Conservation (phyloP, 2,329 filamentous ascomycete genomes). For the Sporothrix protearum region DNA sequence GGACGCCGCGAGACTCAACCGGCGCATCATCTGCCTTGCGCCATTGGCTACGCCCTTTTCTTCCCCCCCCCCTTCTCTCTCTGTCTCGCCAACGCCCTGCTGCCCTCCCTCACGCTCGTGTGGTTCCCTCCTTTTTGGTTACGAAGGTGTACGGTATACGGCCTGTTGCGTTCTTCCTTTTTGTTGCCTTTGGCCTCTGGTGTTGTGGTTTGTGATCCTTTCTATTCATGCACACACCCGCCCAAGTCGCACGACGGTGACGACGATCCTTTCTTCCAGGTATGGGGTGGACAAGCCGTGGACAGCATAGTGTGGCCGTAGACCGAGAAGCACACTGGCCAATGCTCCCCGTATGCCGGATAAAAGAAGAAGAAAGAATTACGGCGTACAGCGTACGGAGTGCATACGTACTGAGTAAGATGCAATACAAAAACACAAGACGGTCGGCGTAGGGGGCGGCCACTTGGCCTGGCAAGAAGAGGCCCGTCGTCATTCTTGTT, state of each 20-base stretch:
- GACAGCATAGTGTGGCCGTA: neutral
- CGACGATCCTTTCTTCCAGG: constrained; percentile 17
- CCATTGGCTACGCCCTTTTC: constrained; percentile 19
- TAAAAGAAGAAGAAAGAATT: neutral
- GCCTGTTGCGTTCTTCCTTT: neutral
- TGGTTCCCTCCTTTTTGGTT: neutral
- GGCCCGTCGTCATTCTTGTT: neutral
- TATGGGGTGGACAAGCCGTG: neutral
- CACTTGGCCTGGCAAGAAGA: neutral
- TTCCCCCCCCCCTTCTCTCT: neutral
- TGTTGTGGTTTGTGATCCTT: neutral
- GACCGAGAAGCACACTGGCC: neutral
- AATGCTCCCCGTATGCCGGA: neutral
- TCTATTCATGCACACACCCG: constrained; percentile 10
- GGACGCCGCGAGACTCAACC: constrained; percentile 9
- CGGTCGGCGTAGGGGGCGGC: neutral
- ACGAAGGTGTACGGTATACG: neutral
- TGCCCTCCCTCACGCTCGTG: neutral
- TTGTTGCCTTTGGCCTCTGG: neutral
- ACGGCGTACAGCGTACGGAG: neutral
- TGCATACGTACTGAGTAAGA: too few species aligned
- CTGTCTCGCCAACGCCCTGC: neutral
- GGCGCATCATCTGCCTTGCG: constrained; percentile 21
- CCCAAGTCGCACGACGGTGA: constrained; percentile 20
- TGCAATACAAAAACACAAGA: neutral